Percentiles rank a stretch among this genome's conserved stretches.
Conservation (phyloP, 2,329 filamentous ascomycete species). For the Penicillium brasilianum region DNA sequence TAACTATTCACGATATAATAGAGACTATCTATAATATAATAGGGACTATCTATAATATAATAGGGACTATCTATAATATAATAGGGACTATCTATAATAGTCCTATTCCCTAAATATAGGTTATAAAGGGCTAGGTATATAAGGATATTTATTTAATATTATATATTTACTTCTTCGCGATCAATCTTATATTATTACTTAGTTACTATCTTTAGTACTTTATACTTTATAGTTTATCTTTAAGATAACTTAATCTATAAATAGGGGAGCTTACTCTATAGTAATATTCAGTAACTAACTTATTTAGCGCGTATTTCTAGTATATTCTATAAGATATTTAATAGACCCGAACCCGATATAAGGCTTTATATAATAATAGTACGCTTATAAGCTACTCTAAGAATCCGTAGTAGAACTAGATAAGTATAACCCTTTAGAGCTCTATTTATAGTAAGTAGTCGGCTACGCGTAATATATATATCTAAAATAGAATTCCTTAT, state of each 20-base stretch:
- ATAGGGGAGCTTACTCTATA: conserved; percentile 2
- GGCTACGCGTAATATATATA: neutral
- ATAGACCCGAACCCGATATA: neutral
- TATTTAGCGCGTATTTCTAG: conserved; percentile 3
- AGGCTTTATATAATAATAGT: conserved; percentile 2
- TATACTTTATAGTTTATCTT: conserved; percentile 1
- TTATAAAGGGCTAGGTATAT: neutral
- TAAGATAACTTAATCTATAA: conserved; percentile 2
- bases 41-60: no score
- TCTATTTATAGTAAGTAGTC: conserved; percentile 5
- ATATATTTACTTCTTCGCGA: conserved; percentile 10
- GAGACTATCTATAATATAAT: no score
- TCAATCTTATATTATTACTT: conserved; percentile 3
- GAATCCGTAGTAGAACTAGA: conserved; percentile 4
- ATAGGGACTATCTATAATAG: no score
- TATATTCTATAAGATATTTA: conserved; percentile 3
- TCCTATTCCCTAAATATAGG: no score
- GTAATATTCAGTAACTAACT: conserved; percentile 3
- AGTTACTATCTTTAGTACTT: conserved; percentile 7
- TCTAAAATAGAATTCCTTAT: no score
- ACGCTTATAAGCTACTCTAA: conserved; percentile 1
- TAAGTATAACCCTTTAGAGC: neutral
- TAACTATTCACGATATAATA: no score
- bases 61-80: no score
- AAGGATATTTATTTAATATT: neutral